Percentiles rank a stretch among this genome's conserved stretches.
These are phyloP conservation scores for Camelina hispida DNA, from an alignment of 345 rosid genomes.

Conservation along the genomic window DNA sequence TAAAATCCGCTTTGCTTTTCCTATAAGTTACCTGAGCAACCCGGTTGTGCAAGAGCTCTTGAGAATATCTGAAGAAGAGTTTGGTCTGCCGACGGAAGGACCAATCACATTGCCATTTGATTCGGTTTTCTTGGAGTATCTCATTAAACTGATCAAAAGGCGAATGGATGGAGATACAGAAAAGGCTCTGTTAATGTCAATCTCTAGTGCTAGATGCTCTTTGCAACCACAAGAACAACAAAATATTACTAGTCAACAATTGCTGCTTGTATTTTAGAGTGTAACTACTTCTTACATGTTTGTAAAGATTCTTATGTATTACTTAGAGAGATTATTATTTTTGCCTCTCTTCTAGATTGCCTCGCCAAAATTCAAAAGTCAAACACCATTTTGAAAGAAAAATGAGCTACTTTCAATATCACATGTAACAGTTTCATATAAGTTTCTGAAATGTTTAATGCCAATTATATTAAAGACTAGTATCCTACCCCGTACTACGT, in stretches of 20 bases:
- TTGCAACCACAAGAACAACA: neutral
- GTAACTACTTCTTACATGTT: too few relatives aligned
- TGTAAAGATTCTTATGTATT: too few relatives aligned
- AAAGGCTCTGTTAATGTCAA: slow-evolving; percentile 41
- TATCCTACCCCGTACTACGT: too few relatives aligned
- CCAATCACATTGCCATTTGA: slow-evolving; percentile 50
- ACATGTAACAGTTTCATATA: too few relatives aligned
- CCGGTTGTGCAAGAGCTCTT: slow-evolving; percentile 46
- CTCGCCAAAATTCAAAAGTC: too few relatives aligned
- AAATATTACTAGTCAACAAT: neutral
- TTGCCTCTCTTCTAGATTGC: too few relatives aligned
- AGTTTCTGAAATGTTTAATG: too few relatives aligned
- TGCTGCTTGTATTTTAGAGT: slow-evolving; percentile 25
- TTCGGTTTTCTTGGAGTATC: slow-evolving; percentile 34
- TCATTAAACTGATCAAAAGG: slow-evolving; percentile 31
- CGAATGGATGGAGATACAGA: slow-evolving; percentile 45
- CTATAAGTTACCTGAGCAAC: slow-evolving; percentile 36
- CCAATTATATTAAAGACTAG: too few relatives aligned
- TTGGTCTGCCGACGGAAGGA: slow-evolving; percentile 33
- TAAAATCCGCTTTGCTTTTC: slow-evolving; percentile 35
- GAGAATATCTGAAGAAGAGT: slow-evolving; percentile 45
- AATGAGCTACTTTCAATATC: too few relatives aligned
- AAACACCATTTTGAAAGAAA: too few relatives aligned
- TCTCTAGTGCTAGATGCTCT: slow-evolving; percentile 29
- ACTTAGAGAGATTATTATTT: too few relatives aligned